These are phyloP conservation scores for Abrus precatorius DNA, from an alignment of 306 rosid species.

Conservation along the genomic window DNA sequence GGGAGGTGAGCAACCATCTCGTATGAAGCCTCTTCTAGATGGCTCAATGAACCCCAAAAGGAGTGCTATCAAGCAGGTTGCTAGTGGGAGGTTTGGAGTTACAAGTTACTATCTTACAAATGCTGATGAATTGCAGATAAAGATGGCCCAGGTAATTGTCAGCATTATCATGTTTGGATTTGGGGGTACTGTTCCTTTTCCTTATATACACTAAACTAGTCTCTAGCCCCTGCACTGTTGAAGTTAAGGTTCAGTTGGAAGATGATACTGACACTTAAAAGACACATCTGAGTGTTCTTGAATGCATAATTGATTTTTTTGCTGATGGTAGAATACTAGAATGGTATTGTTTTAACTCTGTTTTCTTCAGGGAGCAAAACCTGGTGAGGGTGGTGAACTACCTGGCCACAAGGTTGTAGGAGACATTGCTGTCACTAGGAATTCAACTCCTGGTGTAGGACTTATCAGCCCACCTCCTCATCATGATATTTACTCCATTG, in stretches of 20 bases:
- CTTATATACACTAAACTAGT: conserved; percentile 34
- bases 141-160: conserved; percentile 96
- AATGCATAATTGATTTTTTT: conserved; percentile 59
- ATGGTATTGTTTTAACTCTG: conserved; percentile 46
- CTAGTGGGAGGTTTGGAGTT: conserved; percentile 99
- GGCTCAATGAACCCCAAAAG: conserved; percentile 95
- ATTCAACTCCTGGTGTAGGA: conserved; percentile 98
- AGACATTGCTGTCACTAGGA: conserved; percentile 94
- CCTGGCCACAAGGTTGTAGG: conserved; percentile 99
- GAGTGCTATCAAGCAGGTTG: conserved; percentile 97
- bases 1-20: conserved; percentile 99
- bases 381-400: conserved; percentile 99
- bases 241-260: conserved; percentile 60
- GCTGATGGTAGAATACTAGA: conserved; percentile 51
- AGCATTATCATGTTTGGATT: conserved; percentile 2
- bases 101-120: conserved; percentile 96
- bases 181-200: not conserved
- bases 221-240: conserved; percentile 50
- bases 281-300: conserved; percentile 74
- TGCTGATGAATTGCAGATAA: conserved; percentile 96
- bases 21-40: conserved; percentile 93
- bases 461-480: conserved; percentile 99
- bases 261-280: conserved; percentile 66
- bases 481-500: conserved; percentile 98
- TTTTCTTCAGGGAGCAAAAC: conserved; percentile 92